These are phyloP conservation scores for Epichloe elymi DNA, from an alignment of 2,329 filamentous ascomycete genomes.

Conservation along the genomic window DNA sequence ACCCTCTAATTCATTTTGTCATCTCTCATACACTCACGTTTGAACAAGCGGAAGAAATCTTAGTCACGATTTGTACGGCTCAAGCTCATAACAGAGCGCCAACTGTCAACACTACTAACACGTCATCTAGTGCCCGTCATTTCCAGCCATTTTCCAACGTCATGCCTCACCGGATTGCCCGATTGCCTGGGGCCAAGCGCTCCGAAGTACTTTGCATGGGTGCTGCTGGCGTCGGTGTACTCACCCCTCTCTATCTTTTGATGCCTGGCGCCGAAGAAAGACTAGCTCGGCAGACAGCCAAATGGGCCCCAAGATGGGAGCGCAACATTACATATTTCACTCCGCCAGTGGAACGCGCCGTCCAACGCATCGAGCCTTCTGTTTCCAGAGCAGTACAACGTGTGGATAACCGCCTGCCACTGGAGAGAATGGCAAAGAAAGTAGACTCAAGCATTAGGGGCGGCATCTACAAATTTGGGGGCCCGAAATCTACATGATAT, in stretches of 20 bases:
- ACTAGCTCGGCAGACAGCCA: slow-evolving; percentile 38
- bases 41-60: no score
- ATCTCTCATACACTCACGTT: no score
- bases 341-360: slow-evolving; percentile 31
- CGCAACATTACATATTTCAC: slow-evolving; percentile 41
- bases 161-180: slow-evolving; percentile 33
- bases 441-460: slow-evolving; percentile 34
- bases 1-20: no score
- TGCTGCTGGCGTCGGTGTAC: slow-evolving; percentile 37
- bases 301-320: slow-evolving; percentile 49
- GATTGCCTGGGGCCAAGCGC: slow-evolving; percentile 34
- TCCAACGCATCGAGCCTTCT: slow-evolving; percentile 36
- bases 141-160: slow-evolving; percentile 10
- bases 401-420: slow-evolving; percentile 33
- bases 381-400: slow-evolving; percentile 30
- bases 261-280: slow-evolving; percentile 43
- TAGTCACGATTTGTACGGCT: no score
- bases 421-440: slow-evolving; percentile 36
- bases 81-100: no score
- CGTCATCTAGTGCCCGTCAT: not conserved
- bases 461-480: slow-evolving; percentile 27
- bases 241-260: slow-evolving; percentile 45
- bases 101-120: not conserved
- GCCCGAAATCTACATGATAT: slow-evolving; percentile 7
- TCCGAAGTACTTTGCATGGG: slow-evolving; percentile 40